Evolutionary conservation across 306 rosid genomes (phyloP), one percentile per base, ranked within the genome.

Genomic region (Dalbergia cochinchinensis): DNA sequence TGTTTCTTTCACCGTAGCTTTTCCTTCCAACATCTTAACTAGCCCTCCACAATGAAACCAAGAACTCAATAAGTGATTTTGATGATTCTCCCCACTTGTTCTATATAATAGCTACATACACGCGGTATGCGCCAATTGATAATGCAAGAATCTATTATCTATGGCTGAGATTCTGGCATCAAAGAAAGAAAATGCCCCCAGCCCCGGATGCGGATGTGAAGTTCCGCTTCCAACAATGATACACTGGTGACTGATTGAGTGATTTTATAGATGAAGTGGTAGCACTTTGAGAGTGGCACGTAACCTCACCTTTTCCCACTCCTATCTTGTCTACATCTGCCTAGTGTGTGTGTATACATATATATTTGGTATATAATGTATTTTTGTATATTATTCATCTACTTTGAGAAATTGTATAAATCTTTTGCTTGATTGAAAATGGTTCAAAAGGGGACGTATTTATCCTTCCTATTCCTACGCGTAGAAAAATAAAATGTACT

Each of bases 21-120:
- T 92, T 53, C 97, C 98, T 87, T 94, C 98, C 94, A 92, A 74
- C 98, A 94, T 94, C 61, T 88, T 85, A 18, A 7, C 44, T 20
- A 39, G n/a, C 3, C 8, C 9, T 65, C 33, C 70, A 65, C 80
- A 19, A 48, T 58, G 57, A 81, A 74, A 11, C 71, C 82, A 59
- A 44, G 47, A 26, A 26, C 31, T 26, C 41, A 37, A 4, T 1
- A 68, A 18, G 42, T 45, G 67, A 26, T 63, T 14, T 10, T 34
- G 50, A 22, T 34, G 50, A 22, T 37, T 62, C 34, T 44, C 68
- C 64, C 33, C 12, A 5, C 6, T 11, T 71, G 18, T 37, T 48
- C 10, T 64, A 41, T 63, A 12, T 4, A 59, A 47, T 4, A 10
- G 4, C 31, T 26, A 26, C 31, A 26, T 26, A 26, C 31, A 26